Evolutionary conservation across 2,329 filamentous ascomycete genomes (phyloP), one percentile per base, ranked within the genome.

Genomic region (Fusarium proliferatum): DNA sequence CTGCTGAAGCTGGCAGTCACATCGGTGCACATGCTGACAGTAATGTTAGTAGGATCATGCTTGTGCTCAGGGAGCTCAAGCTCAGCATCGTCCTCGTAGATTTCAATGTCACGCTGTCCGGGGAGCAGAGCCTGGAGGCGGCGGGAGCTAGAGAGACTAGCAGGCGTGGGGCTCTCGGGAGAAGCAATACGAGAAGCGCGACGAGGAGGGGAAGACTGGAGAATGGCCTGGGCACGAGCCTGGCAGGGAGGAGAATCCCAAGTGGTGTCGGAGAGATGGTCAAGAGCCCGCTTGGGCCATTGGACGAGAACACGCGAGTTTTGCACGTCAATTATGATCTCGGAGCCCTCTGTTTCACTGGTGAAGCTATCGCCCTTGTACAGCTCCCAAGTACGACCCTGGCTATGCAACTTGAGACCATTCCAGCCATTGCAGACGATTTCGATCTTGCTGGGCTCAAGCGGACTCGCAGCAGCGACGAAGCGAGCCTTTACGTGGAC

Each of bases 391-490:
- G 94, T 93, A 75, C 92, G 91, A 64, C 94, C 94, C 83, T 96
- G 93, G 85, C 94, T 98, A 84, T 97, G 95, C 76, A 99, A 85
- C 85, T 94, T 97, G 74, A 96, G 87, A 21, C 96, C 96, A 82
- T 99, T 99, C 96, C 96, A 98, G 28, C 96, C 96, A 79, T 93
- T 90, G 86, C 96, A 99, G 78, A 94, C 88, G 77, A 99, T 93
- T 82, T 97, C 94, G 52, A 99, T 90, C 82, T 91, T 92, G 81
- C 93, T 94, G 71, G 90, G 88, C 76, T 94, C 91, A 77, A 94
- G 88, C 9, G 89, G 88, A 62, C 89, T 87, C 26, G 88, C 84
- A 17, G 94, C 90, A 28, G 92, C 88, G 72, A 96, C 89, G 82
- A 95, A 99, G 60, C 91, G 90, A 72, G 95, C 95, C 83, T 94